Evolutionary conservation across 768 basidiomycete genomes (phyloP).

Genomic region (Trametopsis cervina): DNA sequence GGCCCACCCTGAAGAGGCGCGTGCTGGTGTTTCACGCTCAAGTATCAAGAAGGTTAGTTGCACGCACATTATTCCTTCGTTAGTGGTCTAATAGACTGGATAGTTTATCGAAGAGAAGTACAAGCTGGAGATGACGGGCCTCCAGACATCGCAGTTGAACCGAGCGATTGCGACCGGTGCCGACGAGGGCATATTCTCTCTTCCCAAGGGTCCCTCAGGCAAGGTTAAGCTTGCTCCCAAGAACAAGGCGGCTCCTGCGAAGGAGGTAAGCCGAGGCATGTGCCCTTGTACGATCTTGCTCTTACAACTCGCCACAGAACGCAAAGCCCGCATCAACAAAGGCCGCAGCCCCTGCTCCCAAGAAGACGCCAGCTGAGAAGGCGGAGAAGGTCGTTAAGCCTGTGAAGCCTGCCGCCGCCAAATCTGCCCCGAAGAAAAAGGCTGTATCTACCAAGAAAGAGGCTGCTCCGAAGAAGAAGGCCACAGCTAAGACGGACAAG

Average conservation of each 20-base stretch:
- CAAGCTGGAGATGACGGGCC: constrained; percentile 33
- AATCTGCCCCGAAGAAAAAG: constrained; percentile 22
- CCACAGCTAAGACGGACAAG: constrained; percentile 24
- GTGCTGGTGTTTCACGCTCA: constrained; percentile 67
- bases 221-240: constrained; percentile 71
- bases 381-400: constrained; percentile 18
- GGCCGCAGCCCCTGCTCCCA: constrained; percentile 2
- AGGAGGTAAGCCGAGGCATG: constrained; percentile 42
- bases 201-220: constrained; percentile 64
- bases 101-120: constrained; percentile 53
- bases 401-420: constrained; percentile 24
- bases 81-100: background rate
- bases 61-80: constrained; percentile 5
- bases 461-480: constrained; percentile 26
- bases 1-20: constrained; percentile 55
- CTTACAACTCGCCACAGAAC: constrained; percentile 13
- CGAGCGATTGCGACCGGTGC: constrained; percentile 48
- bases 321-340: background rate
- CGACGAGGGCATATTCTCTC: constrained; percentile 42
- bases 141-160: constrained; percentile 41
- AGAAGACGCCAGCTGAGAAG: constrained; percentile 25
- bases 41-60: constrained; percentile 69
- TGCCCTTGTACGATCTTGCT: background rate
- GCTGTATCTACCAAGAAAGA: constrained; percentile 14
- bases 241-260: constrained; percentile 34